phyloP scores from a whole-genome alignment of 495 filamentous ascomycete genomes.

The Polyplosphaeria fusca region DNA sequence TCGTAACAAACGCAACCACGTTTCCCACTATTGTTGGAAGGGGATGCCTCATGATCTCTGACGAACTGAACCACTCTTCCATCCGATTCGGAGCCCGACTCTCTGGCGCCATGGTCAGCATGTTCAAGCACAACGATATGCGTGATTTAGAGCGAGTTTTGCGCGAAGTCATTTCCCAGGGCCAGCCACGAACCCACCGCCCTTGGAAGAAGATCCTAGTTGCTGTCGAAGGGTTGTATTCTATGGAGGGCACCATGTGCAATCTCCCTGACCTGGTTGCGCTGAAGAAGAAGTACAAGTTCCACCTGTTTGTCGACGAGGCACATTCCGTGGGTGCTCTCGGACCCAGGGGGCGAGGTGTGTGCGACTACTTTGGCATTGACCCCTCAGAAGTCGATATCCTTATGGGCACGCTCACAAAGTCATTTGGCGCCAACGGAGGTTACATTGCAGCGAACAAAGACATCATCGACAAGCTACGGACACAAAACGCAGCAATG shows the following conservation, averaged over 20 bases:
- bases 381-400: conserved; percentile 87
- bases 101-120: conserved; percentile 88
- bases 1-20: conserved; percentile 85
- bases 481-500: conserved; percentile 77
- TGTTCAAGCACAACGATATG: conserved; percentile 98
- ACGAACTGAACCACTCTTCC: conserved; percentile 96
- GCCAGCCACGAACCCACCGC: conserved; percentile 91
- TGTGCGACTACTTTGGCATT: conserved; percentile 95
- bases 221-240: conserved; percentile 94
- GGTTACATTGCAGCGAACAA: conserved; percentile 93
- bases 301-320: conserved; percentile 91
- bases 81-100: conserved; percentile 92
- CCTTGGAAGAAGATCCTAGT: conserved; percentile 99
- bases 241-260: conserved; percentile 98
- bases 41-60: conserved; percentile 88
- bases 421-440: conserved; percentile 97
- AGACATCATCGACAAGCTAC: conserved; percentile 85
- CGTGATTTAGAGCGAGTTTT: conserved; percentile 75
- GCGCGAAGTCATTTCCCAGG: conserved; percentile 89
- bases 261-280: conserved; percentile 82
- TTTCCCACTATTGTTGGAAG: conserved; percentile 90
- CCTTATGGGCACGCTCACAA: conserved; percentile 96
- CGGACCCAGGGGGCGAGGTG: conserved; percentile 81
- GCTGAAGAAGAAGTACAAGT: conserved; percentile 94
- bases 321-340: conserved; percentile 95